Base-by-base conservation (phyloP, 345 rosid species). In the Raphanus sativus region DNA sequence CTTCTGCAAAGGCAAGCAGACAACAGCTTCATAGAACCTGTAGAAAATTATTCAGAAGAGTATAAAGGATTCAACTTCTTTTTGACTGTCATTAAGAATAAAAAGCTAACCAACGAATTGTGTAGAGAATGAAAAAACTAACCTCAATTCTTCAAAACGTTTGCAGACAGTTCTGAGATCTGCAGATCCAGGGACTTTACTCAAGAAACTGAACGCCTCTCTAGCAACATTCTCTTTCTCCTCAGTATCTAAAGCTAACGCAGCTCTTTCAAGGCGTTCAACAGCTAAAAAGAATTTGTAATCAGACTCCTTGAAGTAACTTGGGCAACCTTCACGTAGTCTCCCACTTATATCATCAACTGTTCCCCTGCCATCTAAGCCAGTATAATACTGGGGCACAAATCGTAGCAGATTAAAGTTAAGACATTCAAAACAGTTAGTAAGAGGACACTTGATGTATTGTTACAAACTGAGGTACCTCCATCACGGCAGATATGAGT, bases 21-120 rank as follows among this genome's bases (percentile, higher is more conserved):
- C 97, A 60, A 92, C 97, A 69, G 98, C 98, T 84, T 95, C 99
- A 87, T 92, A 95, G 87, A 91, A 95, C 86, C 99, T 95, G 90
- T 80, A 87, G 70, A 56, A 38, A 50, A 68, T 36, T 13, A 67
- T 48, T 45, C 50, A 58, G 36, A 71, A 64, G 65, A 16, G 59
- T 54, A 77, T 16, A 52, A 40, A 12, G 26, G 48, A 36, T 63
- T 66, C 15, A 66, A 55, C 42, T 75, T 17, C 26, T 17, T 10
- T 42, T 32, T 65, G 36, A 40, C 11, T 32, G 28, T 54, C 40
- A 71, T 61, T 26, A 70, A 69, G 32, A 50, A 69, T 25, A 48
- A 69, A 69, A 69, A 34, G 80, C 65, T 70, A n/a, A 40, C 54
- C 24, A 71, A 58, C 32, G 65, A 28, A 65, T 52, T 59, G 77